A percentile compares a stretch with the other conserved stretches of the same genome.
Evolutionary conservation across 2,329 filamentous ascomycete species (phyloP).

Genomic region (Fonsecaea monophora): DNA sequence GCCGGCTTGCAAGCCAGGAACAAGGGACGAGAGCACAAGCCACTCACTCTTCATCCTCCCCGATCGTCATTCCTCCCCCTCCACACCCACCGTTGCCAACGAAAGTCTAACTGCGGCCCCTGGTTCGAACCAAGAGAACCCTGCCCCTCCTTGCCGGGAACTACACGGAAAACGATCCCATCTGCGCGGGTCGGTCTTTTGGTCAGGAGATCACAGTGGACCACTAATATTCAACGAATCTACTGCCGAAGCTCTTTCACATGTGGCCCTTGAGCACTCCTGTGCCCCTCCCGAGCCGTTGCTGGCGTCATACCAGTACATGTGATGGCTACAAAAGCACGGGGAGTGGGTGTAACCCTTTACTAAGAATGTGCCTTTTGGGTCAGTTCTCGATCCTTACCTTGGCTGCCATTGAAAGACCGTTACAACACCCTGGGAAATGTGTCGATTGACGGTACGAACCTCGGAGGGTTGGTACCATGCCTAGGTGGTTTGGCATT

Average conservation of each 20-base stretch:
- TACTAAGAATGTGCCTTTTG: too few relatives aligned
- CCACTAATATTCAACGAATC: background rate
- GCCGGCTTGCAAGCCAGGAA: background rate
- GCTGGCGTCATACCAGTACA: background rate
- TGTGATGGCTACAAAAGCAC: background rate
- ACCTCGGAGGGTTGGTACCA: too few relatives aligned
- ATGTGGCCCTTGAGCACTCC: background rate
- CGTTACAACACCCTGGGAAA: too few relatives aligned
- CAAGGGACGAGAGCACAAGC: background rate
- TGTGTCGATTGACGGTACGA: too few relatives aligned
- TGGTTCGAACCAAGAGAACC: background rate
- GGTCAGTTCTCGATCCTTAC: too few relatives aligned
- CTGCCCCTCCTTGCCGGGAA: background rate
- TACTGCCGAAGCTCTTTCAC: background rate
- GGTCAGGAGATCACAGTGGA: background rate
- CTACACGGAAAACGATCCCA: background rate
- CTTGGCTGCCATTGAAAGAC: too few relatives aligned
- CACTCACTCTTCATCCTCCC: background rate
- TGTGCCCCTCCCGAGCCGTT: too few relatives aligned
- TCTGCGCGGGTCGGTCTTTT: background rate
- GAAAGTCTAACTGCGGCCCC: background rate
- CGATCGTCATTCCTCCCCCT: background rate
- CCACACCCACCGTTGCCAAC: background rate
- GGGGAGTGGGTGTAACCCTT: too few relatives aligned
- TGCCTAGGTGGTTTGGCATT: too few relatives aligned